These are phyloP conservation scores for Colletotrichum paranaense DNA, from an alignment of 2,329 filamentous ascomycete genomes.

Conservation along the genomic window DNA sequence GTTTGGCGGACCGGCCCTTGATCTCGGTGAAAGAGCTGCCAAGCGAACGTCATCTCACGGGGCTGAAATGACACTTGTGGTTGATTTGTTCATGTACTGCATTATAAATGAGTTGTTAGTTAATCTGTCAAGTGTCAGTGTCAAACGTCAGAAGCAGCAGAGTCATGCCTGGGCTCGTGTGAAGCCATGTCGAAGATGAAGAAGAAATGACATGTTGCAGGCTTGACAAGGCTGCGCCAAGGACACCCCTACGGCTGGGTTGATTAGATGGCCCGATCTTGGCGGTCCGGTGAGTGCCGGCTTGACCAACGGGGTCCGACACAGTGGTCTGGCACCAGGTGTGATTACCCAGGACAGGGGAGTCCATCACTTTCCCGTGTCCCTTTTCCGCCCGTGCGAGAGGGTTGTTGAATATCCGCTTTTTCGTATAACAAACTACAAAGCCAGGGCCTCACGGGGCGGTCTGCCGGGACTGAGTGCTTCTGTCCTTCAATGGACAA, in stretches of 20 bases:
- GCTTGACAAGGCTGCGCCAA: conserved; percentile 22
- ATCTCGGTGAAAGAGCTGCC: conserved; percentile 8
- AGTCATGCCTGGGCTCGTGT: conserved; percentile 8
- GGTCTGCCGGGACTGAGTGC: not conserved
- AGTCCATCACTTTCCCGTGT: conserved; percentile 11
- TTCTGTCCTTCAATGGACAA: conserved; percentile 10
- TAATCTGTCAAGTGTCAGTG: conserved; percentile 19
- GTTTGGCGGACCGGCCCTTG: conserved; percentile 22
- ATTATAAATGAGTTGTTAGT: not conserved
- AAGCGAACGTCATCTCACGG: not conserved
- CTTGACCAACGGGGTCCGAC: conserved; percentile 28
- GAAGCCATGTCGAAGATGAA: conserved; percentile 16
- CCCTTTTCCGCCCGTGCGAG: conserved; percentile 12
- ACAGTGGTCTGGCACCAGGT: conserved; percentile 24
- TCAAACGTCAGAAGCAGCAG: conserved; percentile 16
- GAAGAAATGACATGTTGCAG: conserved; percentile 14
- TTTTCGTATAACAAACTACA: not conserved
- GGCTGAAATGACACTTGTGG: not conserved
- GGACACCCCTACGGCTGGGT: conserved; percentile 22
- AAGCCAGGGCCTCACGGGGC: conserved; percentile 2
- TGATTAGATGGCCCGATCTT: conserved; percentile 27
- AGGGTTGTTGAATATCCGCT: conserved; percentile 12
- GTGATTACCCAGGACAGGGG: not conserved
- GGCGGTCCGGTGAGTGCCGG: conserved; percentile 30
- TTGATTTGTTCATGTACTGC: not conserved